Evolutionary conservation across 2,329 filamentous ascomycete species (phyloP), one percentile per base, ranked within the genome.

Genomic region (Zalaria sp.): DNA sequence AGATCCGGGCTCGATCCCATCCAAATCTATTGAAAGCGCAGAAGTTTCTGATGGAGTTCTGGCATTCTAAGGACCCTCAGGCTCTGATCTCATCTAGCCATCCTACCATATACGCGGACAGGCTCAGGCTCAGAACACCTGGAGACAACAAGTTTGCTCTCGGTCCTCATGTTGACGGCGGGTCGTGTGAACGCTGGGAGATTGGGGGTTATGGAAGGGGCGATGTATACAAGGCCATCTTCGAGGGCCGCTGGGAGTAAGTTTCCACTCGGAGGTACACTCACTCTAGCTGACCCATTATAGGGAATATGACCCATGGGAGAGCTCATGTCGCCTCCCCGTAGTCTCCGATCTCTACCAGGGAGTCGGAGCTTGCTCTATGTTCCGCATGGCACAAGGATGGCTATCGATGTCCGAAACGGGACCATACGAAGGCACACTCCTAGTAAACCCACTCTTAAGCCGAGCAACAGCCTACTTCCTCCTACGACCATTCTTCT

Each of bases 381-480:
- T 87, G 68, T 87, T 93, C 61, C 73, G 88, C 29, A 82, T 86
- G 71, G 89, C 83, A 59, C 88, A 95, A 61, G 87, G 86, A 10
- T 95, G 88, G 88, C 61, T 95, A 40, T 76, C 75, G 45, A 81
- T 94, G 71, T 86, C 79, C 44, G 64, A 67, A 9, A 81, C 77
- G 0, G 77, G 71, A 0, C 83, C 84, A 0, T 69, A 70, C 4
- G 79, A 93, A 61, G 88, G 88, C 0, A 89, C 86, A 0, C 61
- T 94, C 40, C 69, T 83, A 35, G 82, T 93, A 1, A 88, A 88
- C 52, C 88, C 88, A 0, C 66, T 93, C 42, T 62, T 91, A 38
- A 72, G 73, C 47, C 73, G 83, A 41, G 77, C 83, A 0, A 91
- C 83, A 0, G 79, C 82, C 0, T 95, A 94, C 54, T 73, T 78